A percentile compares a stretch with the other conserved stretches of the same genome.
phyloP scores from a whole-genome alignment of 768 basidiomycete genomes.

The Suillus hirtellus region DNA sequence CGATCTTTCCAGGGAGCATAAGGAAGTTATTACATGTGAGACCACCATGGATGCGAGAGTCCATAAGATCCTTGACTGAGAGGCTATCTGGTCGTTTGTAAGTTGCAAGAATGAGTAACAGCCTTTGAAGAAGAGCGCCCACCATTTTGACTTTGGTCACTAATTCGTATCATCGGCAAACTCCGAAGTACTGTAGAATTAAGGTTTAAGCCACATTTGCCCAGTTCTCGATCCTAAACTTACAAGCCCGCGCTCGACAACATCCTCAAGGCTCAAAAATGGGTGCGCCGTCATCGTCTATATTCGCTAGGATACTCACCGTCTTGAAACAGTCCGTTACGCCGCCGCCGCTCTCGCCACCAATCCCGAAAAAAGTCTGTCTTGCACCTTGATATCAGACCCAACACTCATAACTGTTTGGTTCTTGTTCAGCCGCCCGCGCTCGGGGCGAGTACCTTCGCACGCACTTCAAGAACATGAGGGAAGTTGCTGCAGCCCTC shows the following conservation, averaged over 20 bases:
- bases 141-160: not conserved
- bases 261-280: slow-evolving; percentile 49
- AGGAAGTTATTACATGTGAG: slow-evolving; percentile 98
- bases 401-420: slow-evolving; percentile 13
- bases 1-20: slow-evolving; percentile 90
- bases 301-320: slow-evolving; percentile 16
- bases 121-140: slow-evolving; percentile 58
- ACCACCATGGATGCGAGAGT: slow-evolving; percentile 82
- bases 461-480: slow-evolving; percentile 99
- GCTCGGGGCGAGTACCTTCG: slow-evolving; percentile 97
- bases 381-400: not conserved
- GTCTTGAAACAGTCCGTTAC: slow-evolving; percentile 76
- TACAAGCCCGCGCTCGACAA: slow-evolving; percentile 44
- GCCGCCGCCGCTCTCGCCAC: slow-evolving; percentile 82
- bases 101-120: slow-evolving; percentile 64
- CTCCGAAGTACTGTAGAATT: slow-evolving; percentile 29
- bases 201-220: slow-evolving; percentile 35
- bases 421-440: slow-evolving; percentile 65
- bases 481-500: slow-evolving; percentile 94
- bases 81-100: slow-evolving; percentile 86
- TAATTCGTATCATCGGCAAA: slow-evolving; percentile 17
- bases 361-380: slow-evolving; percentile 95
- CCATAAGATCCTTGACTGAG: slow-evolving; percentile 81
- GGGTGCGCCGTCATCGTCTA: slow-evolving; percentile 48
- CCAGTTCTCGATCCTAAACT: slow-evolving; percentile 57